Evolutionary conservation across 257 asterid genomes (phyloP).

Genomic region (Jacaranda copaia): DNA sequence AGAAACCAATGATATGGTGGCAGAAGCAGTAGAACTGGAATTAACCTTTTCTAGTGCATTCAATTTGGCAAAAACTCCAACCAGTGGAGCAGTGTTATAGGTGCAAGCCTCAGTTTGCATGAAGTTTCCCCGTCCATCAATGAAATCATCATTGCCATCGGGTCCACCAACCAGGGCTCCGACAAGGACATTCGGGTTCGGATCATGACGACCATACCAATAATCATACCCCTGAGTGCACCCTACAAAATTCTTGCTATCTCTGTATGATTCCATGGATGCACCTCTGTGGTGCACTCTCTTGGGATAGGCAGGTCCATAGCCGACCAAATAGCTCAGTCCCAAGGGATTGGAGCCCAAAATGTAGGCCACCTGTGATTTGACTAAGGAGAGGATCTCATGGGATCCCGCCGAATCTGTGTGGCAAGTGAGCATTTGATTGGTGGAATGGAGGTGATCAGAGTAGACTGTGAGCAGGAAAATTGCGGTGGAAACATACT

Average conservation of each 20-base stretch:
- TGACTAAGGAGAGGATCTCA: constrained; percentile 60
- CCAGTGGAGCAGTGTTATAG: constrained; percentile 81
- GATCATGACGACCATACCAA: constrained; percentile 62
- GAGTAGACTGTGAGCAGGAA: constrained; percentile 65
- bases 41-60: constrained; percentile 33
- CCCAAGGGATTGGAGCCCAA: constrained; percentile 81
- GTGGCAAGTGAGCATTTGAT: constrained; percentile 53
- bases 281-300: constrained; percentile 91
- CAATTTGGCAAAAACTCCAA: constrained; percentile 76
- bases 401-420: constrained; percentile 42
- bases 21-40: neutral
- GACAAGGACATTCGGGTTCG: constrained; percentile 67
- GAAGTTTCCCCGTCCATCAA: constrained; percentile 70
- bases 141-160: constrained; percentile 56
- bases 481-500: constrained; percentile 69
- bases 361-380: constrained; percentile 76
- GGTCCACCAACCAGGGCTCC: constrained; percentile 94
- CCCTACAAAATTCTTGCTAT: constrained; percentile 63
- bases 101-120: constrained; percentile 94
- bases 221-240: constrained; percentile 85
- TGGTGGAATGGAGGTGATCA: constrained; percentile 65
- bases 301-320: constrained; percentile 60
- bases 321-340: constrained; percentile 81
- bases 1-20: constrained; percentile 40
- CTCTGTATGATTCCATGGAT: constrained; percentile 64